phyloP scores from a whole-genome alignment of 2,329 filamentous ascomycete genomes.

The Fusarium camptoceras region DNA sequence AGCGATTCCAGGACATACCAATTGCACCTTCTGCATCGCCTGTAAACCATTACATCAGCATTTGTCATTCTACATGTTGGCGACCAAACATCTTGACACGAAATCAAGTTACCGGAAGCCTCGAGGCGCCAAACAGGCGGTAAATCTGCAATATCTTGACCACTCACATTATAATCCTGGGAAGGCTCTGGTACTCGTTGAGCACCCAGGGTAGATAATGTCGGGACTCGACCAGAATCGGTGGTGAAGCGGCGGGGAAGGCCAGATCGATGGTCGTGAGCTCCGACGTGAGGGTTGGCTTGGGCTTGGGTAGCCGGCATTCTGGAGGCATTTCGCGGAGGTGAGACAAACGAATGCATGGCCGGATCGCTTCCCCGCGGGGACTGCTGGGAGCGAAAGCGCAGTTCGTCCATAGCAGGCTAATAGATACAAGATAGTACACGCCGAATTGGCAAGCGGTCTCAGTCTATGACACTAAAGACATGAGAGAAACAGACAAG shows the following conservation, averaged over 20 bases:
- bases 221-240: constrained; percentile 85
- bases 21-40: constrained; percentile 79
- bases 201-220: constrained; percentile 65
- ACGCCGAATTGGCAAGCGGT: constrained; percentile 54
- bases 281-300: constrained; percentile 51
- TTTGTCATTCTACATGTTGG: background rate
- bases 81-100: background rate
- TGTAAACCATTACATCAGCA: constrained; percentile 51
- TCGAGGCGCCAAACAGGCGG: background rate
- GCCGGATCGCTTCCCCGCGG: constrained; percentile 77
- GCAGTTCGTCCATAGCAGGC: constrained; percentile 77
- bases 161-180: constrained; percentile 62
- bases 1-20: constrained; percentile 67
- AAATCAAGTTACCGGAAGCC: constrained; percentile 27
- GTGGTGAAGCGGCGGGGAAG: constrained; percentile 95
- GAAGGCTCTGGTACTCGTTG: constrained; percentile 60
- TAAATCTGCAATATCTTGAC: constrained; percentile 9
- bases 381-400: constrained; percentile 81
- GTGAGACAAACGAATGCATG: constrained; percentile 80
- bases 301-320: constrained; percentile 66
- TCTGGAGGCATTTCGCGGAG: constrained; percentile 76
- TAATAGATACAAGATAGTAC: constrained; percentile 57
- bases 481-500: constrained; percentile 52
- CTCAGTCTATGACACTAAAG: constrained; percentile 50
- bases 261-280: constrained; percentile 78